These are phyloP conservation scores for Spencermartinsiella ligniputridi DNA, from an alignment of 1,139 yeast genomes.

Conservation along the genomic window DNA sequence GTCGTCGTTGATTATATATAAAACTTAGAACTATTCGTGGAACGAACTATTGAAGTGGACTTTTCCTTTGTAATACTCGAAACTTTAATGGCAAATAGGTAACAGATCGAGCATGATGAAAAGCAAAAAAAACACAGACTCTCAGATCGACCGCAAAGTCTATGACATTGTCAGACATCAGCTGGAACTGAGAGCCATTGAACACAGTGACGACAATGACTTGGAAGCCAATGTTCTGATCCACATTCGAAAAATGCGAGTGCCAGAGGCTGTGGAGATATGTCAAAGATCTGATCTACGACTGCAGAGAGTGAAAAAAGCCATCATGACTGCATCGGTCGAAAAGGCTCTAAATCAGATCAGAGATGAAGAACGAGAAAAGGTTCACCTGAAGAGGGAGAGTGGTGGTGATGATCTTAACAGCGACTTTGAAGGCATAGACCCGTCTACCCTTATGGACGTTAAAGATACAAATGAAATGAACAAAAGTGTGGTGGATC, in stretches of 20 bases:
- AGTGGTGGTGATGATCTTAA: conserved; percentile 28
- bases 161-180: conserved; percentile 21
- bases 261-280: conserved; percentile 20
- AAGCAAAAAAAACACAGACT: conserved; percentile 3
- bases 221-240: conserved; percentile 7
- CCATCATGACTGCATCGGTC: conserved; percentile 52
- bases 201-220: conserved; percentile 4
- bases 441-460: conserved; percentile 54
- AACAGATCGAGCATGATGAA: too few species aligned
- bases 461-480: conserved; percentile 48
- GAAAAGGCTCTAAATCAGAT: conserved; percentile 47
- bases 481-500: conserved; percentile 68
- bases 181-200: conserved; percentile 16
- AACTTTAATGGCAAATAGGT: too few species aligned
- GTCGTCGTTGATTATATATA: background rate
- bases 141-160: conserved; percentile 18
- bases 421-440: conserved; percentile 41
- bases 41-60: too few species aligned
- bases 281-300: conserved; percentile 23
- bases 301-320: conserved; percentile 62
- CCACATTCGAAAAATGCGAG: conserved; percentile 18
- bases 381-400: conserved; percentile 22
- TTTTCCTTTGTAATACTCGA: too few species aligned
- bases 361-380: conserved; percentile 40
- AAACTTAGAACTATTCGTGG: too few species aligned